These are phyloP conservation scores for Botryotinia convoluta DNA, from an alignment of 2,329 filamentous ascomycete genomes.

Conservation along the genomic window DNA sequence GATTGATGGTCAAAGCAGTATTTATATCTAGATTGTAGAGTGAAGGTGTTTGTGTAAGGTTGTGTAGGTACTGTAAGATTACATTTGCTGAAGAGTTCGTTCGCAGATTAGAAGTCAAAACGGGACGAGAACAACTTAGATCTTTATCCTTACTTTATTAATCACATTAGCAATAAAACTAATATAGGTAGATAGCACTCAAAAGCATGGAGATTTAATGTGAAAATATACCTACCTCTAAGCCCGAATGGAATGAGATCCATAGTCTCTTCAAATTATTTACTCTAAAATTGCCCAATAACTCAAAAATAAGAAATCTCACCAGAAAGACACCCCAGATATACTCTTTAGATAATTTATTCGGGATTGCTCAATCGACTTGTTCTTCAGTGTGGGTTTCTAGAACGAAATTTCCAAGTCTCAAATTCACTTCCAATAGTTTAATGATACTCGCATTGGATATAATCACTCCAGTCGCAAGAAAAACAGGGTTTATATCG, in stretches of 20 bases:
- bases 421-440: background rate
- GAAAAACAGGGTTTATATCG: background rate
- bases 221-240: background rate
- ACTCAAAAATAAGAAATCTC: no score
- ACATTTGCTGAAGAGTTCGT: background rate
- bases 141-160: no score
- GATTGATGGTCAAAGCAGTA: background rate
- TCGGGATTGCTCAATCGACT: background rate
- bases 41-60: background rate
- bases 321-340: background rate
- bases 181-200: background rate
- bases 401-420: background rate
- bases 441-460: no score
- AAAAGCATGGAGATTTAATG: rapidly evolving
- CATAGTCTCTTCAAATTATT: background rate
- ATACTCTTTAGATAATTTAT: background rate
- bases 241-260: background rate
- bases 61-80: background rate
- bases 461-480: background rate
- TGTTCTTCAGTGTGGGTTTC: background rate
- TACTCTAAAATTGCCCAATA: background rate
- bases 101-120: background rate
- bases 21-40: background rate
- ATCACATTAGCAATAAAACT: background rate
- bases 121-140: background rate